Conservation (phyloP, 805 yeast species). For the Monosporozyma servazzii region DNA sequence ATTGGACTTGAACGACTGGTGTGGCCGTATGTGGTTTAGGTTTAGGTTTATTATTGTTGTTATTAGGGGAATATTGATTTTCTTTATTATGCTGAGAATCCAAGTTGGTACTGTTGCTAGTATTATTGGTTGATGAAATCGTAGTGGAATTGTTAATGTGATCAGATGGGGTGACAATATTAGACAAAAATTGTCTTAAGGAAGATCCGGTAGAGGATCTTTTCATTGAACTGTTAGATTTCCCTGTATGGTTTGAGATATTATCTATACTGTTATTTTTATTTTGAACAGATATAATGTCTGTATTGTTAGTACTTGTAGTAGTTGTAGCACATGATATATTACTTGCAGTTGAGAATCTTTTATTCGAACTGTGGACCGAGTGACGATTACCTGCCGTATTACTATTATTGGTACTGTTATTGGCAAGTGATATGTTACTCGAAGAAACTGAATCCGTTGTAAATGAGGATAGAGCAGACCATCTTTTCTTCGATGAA, state of each 20-base stretch:
- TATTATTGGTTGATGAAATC: not conserved
- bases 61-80: not conserved
- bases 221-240: conserved; percentile 7
- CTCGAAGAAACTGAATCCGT: conserved; percentile 6
- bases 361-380: conserved; percentile 10
- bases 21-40: not conserved
- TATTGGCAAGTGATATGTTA: not conserved
- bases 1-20: not conserved
- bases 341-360: conserved; percentile 10
- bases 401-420: conserved; percentile 1
- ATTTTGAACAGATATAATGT: not conserved
- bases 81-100: not conserved
- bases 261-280: not conserved
- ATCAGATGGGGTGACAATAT: conserved; percentile 14
- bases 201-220: conserved; percentile 29
- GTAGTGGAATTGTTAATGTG: conserved; percentile 9
- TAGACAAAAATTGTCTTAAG: conserved; percentile 24
- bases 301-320: conserved; percentile 1
- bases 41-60: not conserved
- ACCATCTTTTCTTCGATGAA: conserved; percentile 27
- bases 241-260: not conserved
- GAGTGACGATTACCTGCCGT: conserved; percentile 6
- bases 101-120: not conserved
- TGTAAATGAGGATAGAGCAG: conserved; percentile 20
- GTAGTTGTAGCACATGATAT: not conserved